Percentiles rank a stretch among this genome's conserved stretches.
Evolutionary conservation across 164 flowering plant genomes (phyloP).

Genomic region (Annona squamosa): DNA sequence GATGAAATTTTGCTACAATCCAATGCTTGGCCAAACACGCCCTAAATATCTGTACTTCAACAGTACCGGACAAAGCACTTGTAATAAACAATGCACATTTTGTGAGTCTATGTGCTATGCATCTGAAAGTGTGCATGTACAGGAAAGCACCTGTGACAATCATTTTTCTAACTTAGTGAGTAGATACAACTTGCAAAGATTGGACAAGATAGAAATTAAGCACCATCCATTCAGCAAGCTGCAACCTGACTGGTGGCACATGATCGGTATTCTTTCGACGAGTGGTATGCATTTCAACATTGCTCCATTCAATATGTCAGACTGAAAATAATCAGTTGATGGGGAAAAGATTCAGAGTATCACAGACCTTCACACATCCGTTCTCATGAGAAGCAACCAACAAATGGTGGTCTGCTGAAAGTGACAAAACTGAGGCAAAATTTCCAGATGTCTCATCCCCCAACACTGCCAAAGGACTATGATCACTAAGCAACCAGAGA

Average conservation of each 20-base stretch:
- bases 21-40: too few relatives aligned
- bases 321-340: neutral
- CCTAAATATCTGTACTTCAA: too few relatives aligned
- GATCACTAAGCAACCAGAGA: conserved; percentile 80
- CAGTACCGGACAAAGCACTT: too few relatives aligned
- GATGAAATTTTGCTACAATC: too few relatives aligned
- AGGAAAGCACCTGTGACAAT: too few relatives aligned
- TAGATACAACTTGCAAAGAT: neutral
- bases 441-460: conserved; percentile 55
- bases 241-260: neutral
- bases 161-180: too few relatives aligned
- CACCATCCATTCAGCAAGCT: neutral
- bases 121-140: too few relatives aligned
- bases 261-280: neutral
- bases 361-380: conserved; percentile 61
- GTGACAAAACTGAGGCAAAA: conserved; percentile 48
- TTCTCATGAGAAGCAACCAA: conserved; percentile 66
- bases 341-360: neutral
- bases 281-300: neutral
- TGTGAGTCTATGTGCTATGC: too few relatives aligned
- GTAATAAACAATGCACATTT: too few relatives aligned
- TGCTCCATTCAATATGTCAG: neutral
- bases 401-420: conserved; percentile 37
- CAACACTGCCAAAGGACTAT: conserved; percentile 67
- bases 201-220: neutral